A percentile compares a stretch with the other conserved stretches of the same genome.
Evolutionary conservation across 2,329 filamentous ascomycete species (phyloP).

Genomic region (Colletotrichum simmondsii): DNA sequence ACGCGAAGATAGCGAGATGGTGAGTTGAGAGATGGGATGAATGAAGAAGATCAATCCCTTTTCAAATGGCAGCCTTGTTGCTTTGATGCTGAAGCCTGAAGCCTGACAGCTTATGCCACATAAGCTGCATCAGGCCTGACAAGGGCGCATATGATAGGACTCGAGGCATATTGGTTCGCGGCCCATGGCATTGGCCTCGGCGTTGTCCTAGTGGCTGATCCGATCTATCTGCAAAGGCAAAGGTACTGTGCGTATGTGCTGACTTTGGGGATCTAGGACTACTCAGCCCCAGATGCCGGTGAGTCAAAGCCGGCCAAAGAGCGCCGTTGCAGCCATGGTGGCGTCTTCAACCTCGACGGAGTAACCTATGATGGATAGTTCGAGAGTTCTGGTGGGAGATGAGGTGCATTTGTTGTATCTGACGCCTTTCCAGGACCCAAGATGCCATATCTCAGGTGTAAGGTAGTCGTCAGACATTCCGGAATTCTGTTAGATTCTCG

Average conservation of each 20-base stretch:
- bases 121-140: neutral
- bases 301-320: slow-evolving; percentile 5
- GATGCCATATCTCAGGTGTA: neutral
- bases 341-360: too few species aligned
- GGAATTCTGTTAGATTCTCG: too few species aligned
- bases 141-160: neutral
- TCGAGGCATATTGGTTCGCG: neutral
- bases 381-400: neutral
- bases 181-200: neutral
- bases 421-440: too few species aligned
- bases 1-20: neutral
- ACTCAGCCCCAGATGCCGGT: slow-evolving; percentile 13
- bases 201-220: neutral
- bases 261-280: neutral
- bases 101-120: neutral
- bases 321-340: neutral
- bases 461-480: too few species aligned
- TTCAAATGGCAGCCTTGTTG: neutral
- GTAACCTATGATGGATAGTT: neutral
- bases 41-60: neutral
- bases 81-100: neutral
- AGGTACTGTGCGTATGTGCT: too few species aligned
- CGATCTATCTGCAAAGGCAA: neutral
- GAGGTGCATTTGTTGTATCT: neutral
- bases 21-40: neutral